A percentile compares a stretch with the other conserved stretches of the same genome.
Conservation (phyloP, 1,139 yeast species). For the Yamadazyma blattariae region DNA sequence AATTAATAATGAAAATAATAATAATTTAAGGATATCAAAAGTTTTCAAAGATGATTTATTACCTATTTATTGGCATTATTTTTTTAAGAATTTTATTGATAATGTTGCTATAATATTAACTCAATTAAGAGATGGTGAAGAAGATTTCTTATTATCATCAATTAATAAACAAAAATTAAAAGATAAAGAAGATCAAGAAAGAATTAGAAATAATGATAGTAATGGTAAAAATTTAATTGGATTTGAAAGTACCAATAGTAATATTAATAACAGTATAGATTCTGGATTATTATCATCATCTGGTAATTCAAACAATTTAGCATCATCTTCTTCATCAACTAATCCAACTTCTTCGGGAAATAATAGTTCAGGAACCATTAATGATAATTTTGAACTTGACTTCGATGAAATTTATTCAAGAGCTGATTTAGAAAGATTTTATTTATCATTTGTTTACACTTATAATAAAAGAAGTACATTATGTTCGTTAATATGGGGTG, state of each 20-base stretch:
- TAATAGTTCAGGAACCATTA: neutral
- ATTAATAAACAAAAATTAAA: conserved; percentile 28
- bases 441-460: conserved; percentile 70
- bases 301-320: neutral
- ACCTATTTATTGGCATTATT: conserved; percentile 47
- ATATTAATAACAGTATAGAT: neutral
- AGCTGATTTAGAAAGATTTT: conserved; percentile 86
- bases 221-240: neutral
- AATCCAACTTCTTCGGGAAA: too few species aligned
- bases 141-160: conserved; percentile 66
- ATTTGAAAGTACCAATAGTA: neutral
- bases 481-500: conserved; percentile 68
- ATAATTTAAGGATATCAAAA: conserved; percentile 18
- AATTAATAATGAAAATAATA: conserved; percentile 18
- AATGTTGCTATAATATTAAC: conserved; percentile 79
- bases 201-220: conserved; percentile 1
- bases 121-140: conserved; percentile 81
- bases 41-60: conserved; percentile 29
- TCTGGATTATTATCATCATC: too few species aligned
- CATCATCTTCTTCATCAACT: neutral
- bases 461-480: conserved; percentile 61
- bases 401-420: conserved; percentile 61
- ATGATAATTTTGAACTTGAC: conserved; percentile 22
- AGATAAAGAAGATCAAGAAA: conserved; percentile 9
- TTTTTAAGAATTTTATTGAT: conserved; percentile 61